phyloP scores from a whole-genome alignment of 2,329 filamentous ascomycete genomes.

The Exophiala mesophila region DNA sequence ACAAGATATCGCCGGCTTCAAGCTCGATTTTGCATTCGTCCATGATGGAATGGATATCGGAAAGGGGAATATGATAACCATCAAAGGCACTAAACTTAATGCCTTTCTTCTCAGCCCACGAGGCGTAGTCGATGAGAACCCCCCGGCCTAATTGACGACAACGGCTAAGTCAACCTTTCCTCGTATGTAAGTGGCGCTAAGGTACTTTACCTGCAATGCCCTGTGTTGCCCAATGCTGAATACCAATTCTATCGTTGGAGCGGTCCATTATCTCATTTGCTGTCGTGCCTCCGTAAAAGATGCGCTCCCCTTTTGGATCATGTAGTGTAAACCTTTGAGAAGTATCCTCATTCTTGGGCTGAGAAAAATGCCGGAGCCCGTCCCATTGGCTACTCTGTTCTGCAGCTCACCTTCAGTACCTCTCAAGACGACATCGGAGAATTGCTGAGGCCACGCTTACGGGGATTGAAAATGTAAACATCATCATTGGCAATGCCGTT shows the following conservation, averaged over 20 bases:
- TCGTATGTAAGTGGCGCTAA: no score
- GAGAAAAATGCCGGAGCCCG: slow-evolving; percentile 34
- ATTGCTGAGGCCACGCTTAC: slow-evolving; percentile 43
- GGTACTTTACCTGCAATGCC: slow-evolving; percentile 42
- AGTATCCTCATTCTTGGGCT: slow-evolving; percentile 8
- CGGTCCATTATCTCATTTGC: slow-evolving; percentile 17
- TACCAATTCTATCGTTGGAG: slow-evolving; percentile 30
- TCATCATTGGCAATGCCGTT: slow-evolving; percentile 36
- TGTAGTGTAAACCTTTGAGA: slow-evolving; percentile 4
- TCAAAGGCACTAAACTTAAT: slow-evolving; percentile 37
- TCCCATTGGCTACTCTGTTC: no score
- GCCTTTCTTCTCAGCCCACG: slow-evolving; percentile 39
- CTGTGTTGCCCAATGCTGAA: slow-evolving; percentile 38
- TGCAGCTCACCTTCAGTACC: no score
- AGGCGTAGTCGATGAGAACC: slow-evolving; percentile 43
- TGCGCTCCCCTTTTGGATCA: not conserved
- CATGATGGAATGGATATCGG: slow-evolving; percentile 37
- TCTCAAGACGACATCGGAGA: no score
- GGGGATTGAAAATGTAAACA: slow-evolving; percentile 45
- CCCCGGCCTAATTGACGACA: no score
- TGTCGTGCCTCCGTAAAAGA: slow-evolving; percentile 20
- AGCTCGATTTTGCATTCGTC: slow-evolving; percentile 42
- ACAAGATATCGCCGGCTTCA: slow-evolving; percentile 49
- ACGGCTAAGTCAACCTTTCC: no score
- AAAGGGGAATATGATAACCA: slow-evolving; percentile 40